Evolutionary conservation across 2,329 filamentous ascomycete species (phyloP).

Genomic region (Davidsoniella australis): DNA sequence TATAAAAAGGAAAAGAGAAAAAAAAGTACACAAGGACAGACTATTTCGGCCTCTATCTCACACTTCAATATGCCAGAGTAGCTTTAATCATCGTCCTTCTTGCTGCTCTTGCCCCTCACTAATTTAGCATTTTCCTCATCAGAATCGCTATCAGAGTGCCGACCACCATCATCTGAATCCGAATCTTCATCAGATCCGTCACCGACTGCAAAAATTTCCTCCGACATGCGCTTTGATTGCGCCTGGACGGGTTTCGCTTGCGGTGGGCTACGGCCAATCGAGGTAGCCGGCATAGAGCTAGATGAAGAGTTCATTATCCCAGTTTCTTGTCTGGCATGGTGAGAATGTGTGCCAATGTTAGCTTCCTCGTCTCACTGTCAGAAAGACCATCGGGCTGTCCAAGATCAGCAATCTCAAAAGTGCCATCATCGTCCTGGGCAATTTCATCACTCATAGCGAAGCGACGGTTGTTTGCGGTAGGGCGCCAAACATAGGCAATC

Average conservation of each 20-base stretch:
- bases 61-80: neutral
- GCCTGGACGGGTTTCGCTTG: constrained; percentile 14
- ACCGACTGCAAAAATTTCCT: constrained; percentile 90
- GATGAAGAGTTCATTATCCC: constrained; percentile 8
- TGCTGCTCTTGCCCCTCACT: constrained; percentile 25
- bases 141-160: constrained; percentile 13
- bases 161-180: neutral
- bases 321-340: constrained; percentile 6
- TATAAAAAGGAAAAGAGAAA: too few relatives aligned
- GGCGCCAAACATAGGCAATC: constrained; percentile 89
- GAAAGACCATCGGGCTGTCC: constrained; percentile 53
- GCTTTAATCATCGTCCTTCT: neutral
- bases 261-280: neutral
- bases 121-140: constrained; percentile 42
- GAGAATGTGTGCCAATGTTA: constrained; percentile 11
- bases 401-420: constrained; percentile 86
- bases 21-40: too few relatives aligned
- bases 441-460: constrained; percentile 99
- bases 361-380: constrained; percentile 34
- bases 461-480: constrained; percentile 86
- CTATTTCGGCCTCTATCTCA: neutral
- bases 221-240: constrained; percentile 38
- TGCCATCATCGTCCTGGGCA: constrained; percentile 90
- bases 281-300: constrained; percentile 4
- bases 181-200: constrained; percentile 26